These are phyloP conservation scores for Xylaria intraflava DNA, from an alignment of 495 filamentous ascomycete species.

Conservation along the genomic window DNA sequence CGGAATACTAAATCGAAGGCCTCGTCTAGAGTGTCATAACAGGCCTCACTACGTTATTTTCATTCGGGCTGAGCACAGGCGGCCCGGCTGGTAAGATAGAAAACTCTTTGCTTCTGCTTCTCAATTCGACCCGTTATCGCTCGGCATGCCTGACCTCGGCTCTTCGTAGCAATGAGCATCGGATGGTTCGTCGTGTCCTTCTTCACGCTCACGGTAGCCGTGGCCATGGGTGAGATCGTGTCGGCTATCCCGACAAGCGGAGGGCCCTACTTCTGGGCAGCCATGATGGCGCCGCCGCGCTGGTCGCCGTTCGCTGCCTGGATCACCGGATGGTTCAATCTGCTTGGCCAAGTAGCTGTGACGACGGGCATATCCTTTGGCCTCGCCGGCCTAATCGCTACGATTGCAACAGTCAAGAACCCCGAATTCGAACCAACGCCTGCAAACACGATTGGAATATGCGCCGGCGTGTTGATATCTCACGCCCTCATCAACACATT, in stretches of 20 bases:
- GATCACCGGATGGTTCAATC: constrained; percentile 60
- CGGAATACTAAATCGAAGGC: background rate
- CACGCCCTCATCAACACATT: constrained; percentile 57
- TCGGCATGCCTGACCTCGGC: constrained; percentile 20
- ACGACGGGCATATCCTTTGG: constrained; percentile 64
- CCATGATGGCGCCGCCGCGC: constrained; percentile 50
- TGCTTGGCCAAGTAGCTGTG: constrained; percentile 57
- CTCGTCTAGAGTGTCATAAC: constrained; percentile 52
- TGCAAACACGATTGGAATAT: constrained; percentile 52
- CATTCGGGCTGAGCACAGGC: constrained; percentile 51
- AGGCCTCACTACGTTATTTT: constrained; percentile 52
- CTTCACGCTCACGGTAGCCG: constrained; percentile 52
- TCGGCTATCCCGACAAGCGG: constrained; percentile 58
- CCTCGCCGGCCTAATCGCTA: constrained; percentile 54
- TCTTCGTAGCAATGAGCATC: constrained; percentile 14
- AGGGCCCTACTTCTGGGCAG: constrained; percentile 63
- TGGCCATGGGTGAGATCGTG: constrained; percentile 61
- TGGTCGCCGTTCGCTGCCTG: constrained; percentile 55
- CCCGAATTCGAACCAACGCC: constrained; percentile 43
- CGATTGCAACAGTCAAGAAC: constrained; percentile 50
- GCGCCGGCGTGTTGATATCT: constrained; percentile 52
- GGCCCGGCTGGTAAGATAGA: constrained; percentile 48
- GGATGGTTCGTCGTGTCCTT: constrained; percentile 57
- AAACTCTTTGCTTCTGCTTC: background rate
- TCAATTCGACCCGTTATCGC: background rate